Evolutionary conservation across 192 early-diverging fungal species (phyloP), one percentile per base, ranked within the genome.

Genomic region (Linnemannia exigua): DNA sequence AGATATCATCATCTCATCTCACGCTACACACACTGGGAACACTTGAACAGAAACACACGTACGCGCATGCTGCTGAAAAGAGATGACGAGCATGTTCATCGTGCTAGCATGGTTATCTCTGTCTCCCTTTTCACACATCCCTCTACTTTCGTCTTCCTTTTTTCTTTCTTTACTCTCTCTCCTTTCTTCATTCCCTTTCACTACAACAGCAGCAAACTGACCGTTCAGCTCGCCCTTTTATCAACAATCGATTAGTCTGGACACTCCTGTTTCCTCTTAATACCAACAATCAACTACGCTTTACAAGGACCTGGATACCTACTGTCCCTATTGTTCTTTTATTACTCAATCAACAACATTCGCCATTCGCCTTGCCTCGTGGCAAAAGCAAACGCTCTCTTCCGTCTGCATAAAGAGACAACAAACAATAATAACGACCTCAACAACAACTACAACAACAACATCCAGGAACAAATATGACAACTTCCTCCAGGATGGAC

Each of bases 401-500:
- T 25, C 58, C 28, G 58, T 63, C 58, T 63, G 58, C 58, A 63
- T 63, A 63, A 63, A 63, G 58, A 63, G 28, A 63, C 58, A 63
- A 63, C 54, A 52, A 25, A n/a, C 28, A 61, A 28, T n/a, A 28
- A 28, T 28, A 28, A 61, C 58, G 4, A n/a, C 0, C n/a, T 51
- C 50, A 51, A 20, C 50, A 54, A 54, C 20, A n/a, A 54, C n/a
- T n/a, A n/a, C n/a, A 54, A 54, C 51, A 54, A 54, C 22, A 54
- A 54, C 22, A 11, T 28, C 25, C 58, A 63, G 12, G 1, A 31
- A 17, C n/a, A 31, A 73, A 51, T 11, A 73, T 73, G 72, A 73
- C 72, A 14, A 72, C 70, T n/a, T 63, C 58, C 25, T 72, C 70
- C 20, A 73, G 44, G 51, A 73, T 73, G 72, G 72, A 73, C 25